Conservation (phyloP, 2,329 filamentous ascomycete genomes). For the Thelonectria blattea region DNA sequence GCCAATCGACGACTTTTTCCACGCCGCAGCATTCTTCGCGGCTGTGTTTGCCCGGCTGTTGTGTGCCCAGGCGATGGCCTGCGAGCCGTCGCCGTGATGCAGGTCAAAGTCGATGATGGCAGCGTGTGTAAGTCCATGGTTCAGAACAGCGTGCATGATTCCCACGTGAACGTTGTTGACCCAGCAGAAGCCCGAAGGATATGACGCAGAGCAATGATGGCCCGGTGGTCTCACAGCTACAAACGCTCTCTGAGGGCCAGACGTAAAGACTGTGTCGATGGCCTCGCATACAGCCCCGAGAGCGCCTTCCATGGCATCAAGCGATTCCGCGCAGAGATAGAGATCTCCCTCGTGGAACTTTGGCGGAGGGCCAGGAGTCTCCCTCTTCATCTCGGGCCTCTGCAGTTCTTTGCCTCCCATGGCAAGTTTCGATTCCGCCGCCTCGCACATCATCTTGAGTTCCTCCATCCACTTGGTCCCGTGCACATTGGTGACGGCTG, state of each 20-base stretch:
- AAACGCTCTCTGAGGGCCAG: conserved; percentile 77
- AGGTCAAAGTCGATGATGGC: conserved; percentile 93
- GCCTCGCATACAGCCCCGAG: conserved; percentile 93
- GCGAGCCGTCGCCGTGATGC: conserved; percentile 94
- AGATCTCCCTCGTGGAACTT: conserved; percentile 87
- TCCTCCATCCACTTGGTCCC: conserved; percentile 94
- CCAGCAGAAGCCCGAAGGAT: conserved; percentile 97
- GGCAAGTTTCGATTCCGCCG: conserved; percentile 79
- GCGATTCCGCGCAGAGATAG: conserved; percentile 86
- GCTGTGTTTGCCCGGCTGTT: conserved; percentile 71
- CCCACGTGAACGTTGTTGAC: conserved; percentile 98
- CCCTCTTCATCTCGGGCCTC: conserved; percentile 67
- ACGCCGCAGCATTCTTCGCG: conserved; percentile 72
- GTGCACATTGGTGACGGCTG: conserved; percentile 88
- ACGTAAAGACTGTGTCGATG: conserved; percentile 79
- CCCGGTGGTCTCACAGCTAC: conserved; percentile 92
- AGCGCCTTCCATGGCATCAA: conserved; percentile 87
- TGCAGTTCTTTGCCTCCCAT: conserved; percentile 78
- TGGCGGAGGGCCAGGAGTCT: conserved; percentile 52
- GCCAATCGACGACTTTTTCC: conserved; percentile 87
- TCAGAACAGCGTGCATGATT: conserved; percentile 86
- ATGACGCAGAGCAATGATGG: conserved; percentile 89
- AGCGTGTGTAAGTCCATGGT: conserved; percentile 87
- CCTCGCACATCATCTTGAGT: conserved; percentile 81
- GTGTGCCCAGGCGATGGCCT: conserved; percentile 89